Percentiles rank a stretch among this genome's conserved stretches.
These are phyloP conservation scores for Clarireedia sp. DNA, from an alignment of 2,329 filamentous ascomycete species.

Conservation along the genomic window DNA sequence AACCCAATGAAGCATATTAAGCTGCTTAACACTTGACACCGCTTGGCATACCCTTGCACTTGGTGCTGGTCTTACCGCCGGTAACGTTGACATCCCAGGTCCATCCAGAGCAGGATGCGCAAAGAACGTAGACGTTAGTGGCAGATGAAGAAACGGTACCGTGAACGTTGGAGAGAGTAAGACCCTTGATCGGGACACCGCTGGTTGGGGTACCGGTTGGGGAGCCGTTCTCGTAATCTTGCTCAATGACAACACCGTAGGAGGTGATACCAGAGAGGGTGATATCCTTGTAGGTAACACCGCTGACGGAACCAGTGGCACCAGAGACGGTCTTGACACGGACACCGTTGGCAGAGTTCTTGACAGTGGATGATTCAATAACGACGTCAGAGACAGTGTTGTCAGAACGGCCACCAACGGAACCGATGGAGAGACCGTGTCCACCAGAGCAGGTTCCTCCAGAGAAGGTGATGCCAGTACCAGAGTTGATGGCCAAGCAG, in stretches of 20 bases:
- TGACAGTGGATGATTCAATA: conserved; percentile 41
- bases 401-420: conserved; percentile 46
- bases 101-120: conserved; percentile 45
- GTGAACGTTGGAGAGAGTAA: conserved; percentile 37
- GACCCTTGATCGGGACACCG: conserved; percentile 45
- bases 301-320: conserved; percentile 35
- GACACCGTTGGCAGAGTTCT: conserved; percentile 44
- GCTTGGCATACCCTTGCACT: conserved; percentile 33
- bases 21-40: conserved; percentile 20
- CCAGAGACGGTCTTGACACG: conserved; percentile 32
- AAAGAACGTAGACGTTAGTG: conserved; percentile 45
- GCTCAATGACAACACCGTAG: conserved; percentile 45
- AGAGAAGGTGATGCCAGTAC: conserved; percentile 31
- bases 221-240: conserved; percentile 39
- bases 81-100: conserved; percentile 43
- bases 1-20: neutral
- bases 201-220: conserved; percentile 22
- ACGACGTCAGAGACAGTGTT: conserved; percentile 47
- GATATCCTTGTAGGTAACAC: conserved; percentile 46
- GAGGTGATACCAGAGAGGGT: conserved; percentile 39
- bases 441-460: conserved; percentile 25
- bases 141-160: conserved; percentile 33
- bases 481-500: conserved; percentile 51
- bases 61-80: conserved; percentile 40
- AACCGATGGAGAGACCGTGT: conserved; percentile 48